These are phyloP conservation scores for Globisporangium rhizosaccharum DNA, from an alignment of 352 stramenopile genomes.

Conservation along the genomic window DNA sequence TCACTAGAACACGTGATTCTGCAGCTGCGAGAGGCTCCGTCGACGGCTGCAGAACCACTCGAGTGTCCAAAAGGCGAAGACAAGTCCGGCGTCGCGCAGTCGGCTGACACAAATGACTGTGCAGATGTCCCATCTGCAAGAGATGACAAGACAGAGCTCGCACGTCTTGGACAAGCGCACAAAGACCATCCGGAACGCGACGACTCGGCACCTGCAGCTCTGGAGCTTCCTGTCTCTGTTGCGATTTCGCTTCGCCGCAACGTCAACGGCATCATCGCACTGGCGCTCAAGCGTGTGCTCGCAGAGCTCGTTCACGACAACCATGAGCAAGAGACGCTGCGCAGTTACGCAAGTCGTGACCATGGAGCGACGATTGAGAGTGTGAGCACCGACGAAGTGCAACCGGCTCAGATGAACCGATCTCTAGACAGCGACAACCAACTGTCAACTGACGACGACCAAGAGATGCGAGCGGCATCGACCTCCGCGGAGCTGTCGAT, in stretches of 20 bases:
- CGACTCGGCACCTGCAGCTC: background rate
- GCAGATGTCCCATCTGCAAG: background rate
- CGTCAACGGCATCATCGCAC: conserved; percentile 26
- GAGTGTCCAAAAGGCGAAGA: background rate
- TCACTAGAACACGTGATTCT: conserved; percentile 23
- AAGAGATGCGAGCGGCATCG: background rate
- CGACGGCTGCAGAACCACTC: background rate
- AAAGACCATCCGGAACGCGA: background rate
- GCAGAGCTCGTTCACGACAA: conserved; percentile 10
- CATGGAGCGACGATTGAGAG: too few relatives aligned
- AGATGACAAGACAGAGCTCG: too few relatives aligned
- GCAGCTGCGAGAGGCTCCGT: conserved; percentile 12
- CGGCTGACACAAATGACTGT: too few relatives aligned
- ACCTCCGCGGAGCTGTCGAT: conserved; percentile 15
- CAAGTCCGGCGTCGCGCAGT: too few relatives aligned
- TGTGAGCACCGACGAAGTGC: background rate
- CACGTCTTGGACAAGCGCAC: background rate
- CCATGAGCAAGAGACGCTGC: background rate
- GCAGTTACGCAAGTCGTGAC: too few relatives aligned
- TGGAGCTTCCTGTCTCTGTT: conserved; percentile 17
- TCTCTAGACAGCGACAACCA: background rate
- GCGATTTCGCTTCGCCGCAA: conserved; percentile 26
- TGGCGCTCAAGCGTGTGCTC: conserved; percentile 23
- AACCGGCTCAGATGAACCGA: background rate
- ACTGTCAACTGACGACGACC: background rate